Evolutionary conservation across 441 rosid genomes (phyloP), one percentile per base, ranked within the genome.

Genomic region (Gossypium schwendimanii): DNA sequence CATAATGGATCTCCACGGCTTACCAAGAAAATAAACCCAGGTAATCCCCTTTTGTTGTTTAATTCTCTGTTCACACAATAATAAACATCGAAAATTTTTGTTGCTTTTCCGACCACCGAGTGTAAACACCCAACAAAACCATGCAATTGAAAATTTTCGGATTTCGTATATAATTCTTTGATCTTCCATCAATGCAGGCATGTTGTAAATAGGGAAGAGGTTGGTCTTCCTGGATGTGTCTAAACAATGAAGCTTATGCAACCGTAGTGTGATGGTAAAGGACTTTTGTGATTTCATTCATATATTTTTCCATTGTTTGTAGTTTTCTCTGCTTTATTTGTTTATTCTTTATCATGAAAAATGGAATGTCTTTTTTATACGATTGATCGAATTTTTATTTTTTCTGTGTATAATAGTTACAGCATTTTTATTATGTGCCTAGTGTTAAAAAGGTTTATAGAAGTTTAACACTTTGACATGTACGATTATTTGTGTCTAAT

Each of bases 11-110:
- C 78, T 50, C 58, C 71, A 20, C 26, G 50, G 75, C 74, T 69
- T 62, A 73, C 44, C 17, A 70, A 47, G 72, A 72, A 49, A 71
- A 55, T 24, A n/a, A 72, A 71, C 69, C 67, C 79, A 82, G 86
- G 89, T 82, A 81, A 28, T 63, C 3, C 62, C 73, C 52, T 5
- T 24, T 71, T 63, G 14, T 63, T 41, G 11, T 52, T 44, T 28
- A 44, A 1, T 28, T 54, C 45, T 39, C 12, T 52, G 23, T 52
- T n/a, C 50, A 57, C 23, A 17, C 11, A 26, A 44, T 15, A 36
- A 63, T 12, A 54, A 54, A 44, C 70, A 52, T 3, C 7, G 17
- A 63, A 69, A 15, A 7, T 28, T 28, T 60, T 15, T 44, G 12
- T 60, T 60, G 65, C 12, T 31, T 60, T 60, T 39, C 65, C 20